Evolutionary conservation across 176 grass and related monocot species (phyloP), one percentile per base, ranked within the genome.

Genomic region (Cenchrus purpureus): DNA sequence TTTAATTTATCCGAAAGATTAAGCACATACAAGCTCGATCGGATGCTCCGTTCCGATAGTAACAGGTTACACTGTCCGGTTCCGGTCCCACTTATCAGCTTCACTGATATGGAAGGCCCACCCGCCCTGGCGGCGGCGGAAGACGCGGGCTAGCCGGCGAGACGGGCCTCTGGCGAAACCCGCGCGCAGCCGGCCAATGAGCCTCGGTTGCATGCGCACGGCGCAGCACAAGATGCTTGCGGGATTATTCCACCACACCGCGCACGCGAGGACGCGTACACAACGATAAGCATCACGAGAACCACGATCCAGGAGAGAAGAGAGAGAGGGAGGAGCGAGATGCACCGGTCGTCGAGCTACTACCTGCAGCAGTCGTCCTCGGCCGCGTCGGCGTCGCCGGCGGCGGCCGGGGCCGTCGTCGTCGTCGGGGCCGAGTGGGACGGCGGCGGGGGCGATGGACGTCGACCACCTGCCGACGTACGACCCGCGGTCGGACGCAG

Each of bases 391-490:
- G 0, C 7, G 73, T 1, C 54, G 14, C 2, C 61, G 53, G 14
- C 44, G 22, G 53, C 45, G 12, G 48, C 64, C 48, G 9, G 8
- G 34, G 68, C 40, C 48, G 45, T 15, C 68, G 22, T 50, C 45
- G 45, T 46, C 45, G 45, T 46, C 63, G 12, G 87, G 89, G 69
- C 64, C 84, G 65, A 88, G 82, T 88, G 75, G 85, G 61, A 19
- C 80, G 74, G 82, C 57, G 74, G 82, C 57, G 57, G 85, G 65
- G 54, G 29, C 8, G 22, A 32, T 72, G 67, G 85, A 89, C 67
- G 29, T 65, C 13, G 73, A 91, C 81, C 86, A 92, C n/a, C 95
- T 97, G 43, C 90, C 92, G 37, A 81, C 55, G 17, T 94, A 92
- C 72, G 78, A 92, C 78, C 88, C 87, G 9, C 68, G 66, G 32